Evolutionary conservation across 768 basidiomycete species (phyloP).

Genomic region (Naganishia onofrii): DNA sequence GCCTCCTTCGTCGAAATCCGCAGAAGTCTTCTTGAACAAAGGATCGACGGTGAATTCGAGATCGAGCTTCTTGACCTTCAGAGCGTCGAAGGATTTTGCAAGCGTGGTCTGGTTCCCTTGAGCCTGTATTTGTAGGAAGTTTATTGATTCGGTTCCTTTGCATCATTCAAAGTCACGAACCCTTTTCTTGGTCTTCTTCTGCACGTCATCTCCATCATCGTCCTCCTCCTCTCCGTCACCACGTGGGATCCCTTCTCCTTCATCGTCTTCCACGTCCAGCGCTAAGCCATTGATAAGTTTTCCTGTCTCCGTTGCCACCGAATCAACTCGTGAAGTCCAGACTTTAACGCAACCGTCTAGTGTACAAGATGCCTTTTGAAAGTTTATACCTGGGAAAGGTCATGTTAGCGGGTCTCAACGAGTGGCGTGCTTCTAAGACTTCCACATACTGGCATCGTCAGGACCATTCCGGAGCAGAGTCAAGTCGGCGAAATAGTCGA

Average conservation of each 20-base stretch:
- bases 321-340: slow-evolving; percentile 96
- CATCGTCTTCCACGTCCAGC: slow-evolving; percentile 61
- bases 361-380: slow-evolving; percentile 95
- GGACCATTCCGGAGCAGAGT: slow-evolving; percentile 85
- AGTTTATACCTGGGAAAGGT: slow-evolving; percentile 68
- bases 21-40: slow-evolving; percentile 93
- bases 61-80: slow-evolving; percentile 88
- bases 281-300: slow-evolving; percentile 87
- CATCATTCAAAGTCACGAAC: slow-evolving; percentile 48
- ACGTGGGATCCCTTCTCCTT: slow-evolving; percentile 60
- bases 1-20: slow-evolving; percentile 97
- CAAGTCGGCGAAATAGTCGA: slow-evolving; percentile 99
- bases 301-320: slow-evolving; percentile 92
- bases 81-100: slow-evolving; percentile 75
- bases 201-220: slow-evolving; percentile 56
- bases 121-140: slow-evolving; percentile 37
- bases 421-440: background rate
- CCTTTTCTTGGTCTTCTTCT: slow-evolving; percentile 26
- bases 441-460: slow-evolving; percentile 62
- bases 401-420: background rate
- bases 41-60: slow-evolving; percentile 96
- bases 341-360: slow-evolving; percentile 99
- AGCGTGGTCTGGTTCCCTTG: slow-evolving; percentile 74
- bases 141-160: background rate
- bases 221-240: slow-evolving; percentile 56